Base-by-base conservation (phyloP, 805 yeast genomes). In the Candida hispaniensis region DNA sequence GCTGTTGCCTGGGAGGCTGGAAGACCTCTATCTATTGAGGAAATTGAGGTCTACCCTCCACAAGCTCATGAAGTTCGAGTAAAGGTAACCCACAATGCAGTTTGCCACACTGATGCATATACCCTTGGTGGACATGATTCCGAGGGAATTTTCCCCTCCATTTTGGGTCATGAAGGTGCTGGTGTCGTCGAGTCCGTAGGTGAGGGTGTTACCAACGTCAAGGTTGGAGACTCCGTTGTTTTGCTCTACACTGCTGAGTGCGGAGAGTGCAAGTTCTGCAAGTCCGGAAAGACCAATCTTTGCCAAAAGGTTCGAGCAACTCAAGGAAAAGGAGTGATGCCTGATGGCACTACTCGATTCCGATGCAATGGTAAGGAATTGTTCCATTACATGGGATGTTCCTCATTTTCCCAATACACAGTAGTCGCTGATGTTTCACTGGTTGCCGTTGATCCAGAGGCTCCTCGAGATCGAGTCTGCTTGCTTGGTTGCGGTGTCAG, bases 1-100 rank as follows among this genome's bases (percentile, higher is more conserved):
- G 99, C 98, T 32, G 82, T 91, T 51, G 95, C 97, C 47, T 88
- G 97, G 88, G 94, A 79, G 56, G 91, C 97, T 17, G 82, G 77
- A 29, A 73, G 79, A 48, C 59, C 55, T 9, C 69, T 91, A 49
- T 51, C 74, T 25, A 69, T 91, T 41, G 98, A 91, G 62, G 80
- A 79, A 41, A 70, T 91, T 47, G 83, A 79, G 54, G 99, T 91
- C 26, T 77, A 71, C 14, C 85, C 98, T 14, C 99, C 99, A 48
- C 79, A 73, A 59, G 94, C 95, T 30, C 96, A 91, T 56, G 99
- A 91, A 63, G 97, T 91, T 30, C 79, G 99, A 60, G 80, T 91
- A 58, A 79, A 83, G 61, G 63, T 91, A 40, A 67, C 66, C 34
- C 69, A 79, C 64, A 80, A 96, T 18, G 98, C 96, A 56, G 94